Evolutionary conservation across 169 alveolate genomes (phyloP).

Genomic region (Plasmodium coatneyi): DNA sequence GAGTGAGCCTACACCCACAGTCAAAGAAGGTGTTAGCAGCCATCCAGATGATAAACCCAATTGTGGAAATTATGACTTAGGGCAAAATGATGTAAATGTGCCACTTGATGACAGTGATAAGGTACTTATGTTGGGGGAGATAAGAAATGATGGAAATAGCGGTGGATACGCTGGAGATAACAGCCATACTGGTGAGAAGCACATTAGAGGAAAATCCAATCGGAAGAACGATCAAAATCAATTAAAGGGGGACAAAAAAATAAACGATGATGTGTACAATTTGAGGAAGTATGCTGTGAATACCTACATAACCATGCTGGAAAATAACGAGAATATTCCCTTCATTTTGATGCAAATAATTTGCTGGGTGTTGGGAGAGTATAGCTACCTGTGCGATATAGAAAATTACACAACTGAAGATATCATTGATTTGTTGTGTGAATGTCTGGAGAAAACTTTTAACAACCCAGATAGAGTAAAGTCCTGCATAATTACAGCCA

Average conservation of each 20-base stretch:
- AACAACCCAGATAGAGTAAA: slow-evolving; percentile 66
- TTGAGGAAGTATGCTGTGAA: slow-evolving; percentile 73
- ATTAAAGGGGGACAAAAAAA: slow-evolving; percentile 5
- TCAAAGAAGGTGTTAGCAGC: background rate
- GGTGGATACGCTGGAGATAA: background rate
- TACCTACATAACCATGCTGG: slow-evolving; percentile 59
- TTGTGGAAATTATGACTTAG: background rate
- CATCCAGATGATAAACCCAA: background rate
- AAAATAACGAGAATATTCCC: slow-evolving; percentile 67
- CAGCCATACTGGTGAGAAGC: background rate
- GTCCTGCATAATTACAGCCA: slow-evolving; percentile 72
- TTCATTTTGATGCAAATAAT: slow-evolving; percentile 70
- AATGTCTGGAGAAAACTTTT: slow-evolving; percentile 62
- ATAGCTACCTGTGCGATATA: slow-evolving; percentile 59
- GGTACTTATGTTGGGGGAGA: background rate
- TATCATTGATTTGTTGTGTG: slow-evolving; percentile 73
- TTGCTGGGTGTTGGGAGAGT: slow-evolving; percentile 71
- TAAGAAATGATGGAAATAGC: background rate
- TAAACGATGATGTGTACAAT: slow-evolving; percentile 35
- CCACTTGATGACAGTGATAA: background rate
- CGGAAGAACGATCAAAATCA: background rate
- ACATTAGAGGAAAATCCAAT: background rate
- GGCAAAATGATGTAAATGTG: background rate
- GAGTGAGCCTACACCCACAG: background rate
- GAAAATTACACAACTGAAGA: slow-evolving; percentile 69